Base-by-base conservation (phyloP, 1,284 basidiomycete genomes). In the Ganoderma resinaceum region DNA sequence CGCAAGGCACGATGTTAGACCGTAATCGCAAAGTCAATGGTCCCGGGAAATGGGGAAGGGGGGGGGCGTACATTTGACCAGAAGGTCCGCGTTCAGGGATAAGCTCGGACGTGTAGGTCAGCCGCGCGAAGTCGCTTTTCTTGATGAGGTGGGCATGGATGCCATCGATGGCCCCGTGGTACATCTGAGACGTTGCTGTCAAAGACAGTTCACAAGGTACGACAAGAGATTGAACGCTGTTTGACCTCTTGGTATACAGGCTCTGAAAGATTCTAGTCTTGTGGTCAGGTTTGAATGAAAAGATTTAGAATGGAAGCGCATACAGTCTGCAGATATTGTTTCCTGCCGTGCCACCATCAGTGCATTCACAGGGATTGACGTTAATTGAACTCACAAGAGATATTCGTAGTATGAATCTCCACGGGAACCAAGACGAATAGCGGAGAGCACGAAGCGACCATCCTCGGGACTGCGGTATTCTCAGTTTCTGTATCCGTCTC, bases 341-440 rank as follows among this genome's bases (percentile, higher is more conserved):
- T 96, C 66, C 92, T 93, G 20, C 16, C 70, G 63, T 26, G 59
- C 38, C 33, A 53, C 52, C 29, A 53, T 38, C 61, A 61, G 52
- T 38, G 26, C 26, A 23, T 23, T n/a, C 14, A 29, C 55, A 16
- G 37, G 52, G 4, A 12, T 57, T 49, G 31, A 62, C n/a, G 43
- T 61, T 26, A 58, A 63, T 29, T 42, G 18, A n/a, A 78, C 91
- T 81, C 69, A 93, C 89, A 96, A 76, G 35, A 98, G 84, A 77
- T 97, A 97, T 80, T 98, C 97, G 78, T 98, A 99, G 82, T 93
- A 98, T 5, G 95, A 97, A 80, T 99, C 97, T 29, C 94, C 97
- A 37, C 97, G 87, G 20, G 95, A 97, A 11, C 97, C 97, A 18
- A 98, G 86, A 11, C 97, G 90, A 70, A 99, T 94, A 46, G 93